These are phyloP conservation scores for Nemania sp. DNA, from an alignment of 2,329 filamentous ascomycete species.

Conservation along the genomic window DNA sequence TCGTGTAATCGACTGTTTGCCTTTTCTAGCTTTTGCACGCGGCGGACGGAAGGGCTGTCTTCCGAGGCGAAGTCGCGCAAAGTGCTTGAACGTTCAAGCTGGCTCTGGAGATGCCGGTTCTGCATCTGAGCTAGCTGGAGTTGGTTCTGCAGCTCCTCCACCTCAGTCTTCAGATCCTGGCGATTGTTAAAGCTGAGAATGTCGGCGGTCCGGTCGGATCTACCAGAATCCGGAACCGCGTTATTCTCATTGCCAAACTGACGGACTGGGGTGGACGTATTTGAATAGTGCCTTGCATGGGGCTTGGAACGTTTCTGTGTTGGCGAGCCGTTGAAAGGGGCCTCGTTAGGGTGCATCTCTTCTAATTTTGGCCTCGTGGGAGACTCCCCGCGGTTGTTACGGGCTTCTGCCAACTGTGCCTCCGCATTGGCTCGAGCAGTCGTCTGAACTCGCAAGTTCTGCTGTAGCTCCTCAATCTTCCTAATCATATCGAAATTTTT, in stretches of 20 bases:
- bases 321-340: constrained; percentile 74
- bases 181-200: constrained; percentile 82
- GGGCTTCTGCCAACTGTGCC: constrained; percentile 76
- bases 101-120: constrained; percentile 87
- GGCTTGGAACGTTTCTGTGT: constrained; percentile 64
- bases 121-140: constrained; percentile 94
- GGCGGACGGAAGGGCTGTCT: constrained; percentile 76
- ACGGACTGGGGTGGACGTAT: constrained; percentile 77
- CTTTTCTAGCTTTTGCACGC: constrained; percentile 89
- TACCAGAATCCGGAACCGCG: constrained; percentile 71
- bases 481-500: constrained; percentile 83
- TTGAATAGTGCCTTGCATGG: constrained; percentile 66
- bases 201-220: constrained; percentile 85
- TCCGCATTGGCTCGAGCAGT: constrained; percentile 84
- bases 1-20: constrained; percentile 91
- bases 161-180: constrained; percentile 87
- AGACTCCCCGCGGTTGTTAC: constrained; percentile 73
- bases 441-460: constrained; percentile 81
- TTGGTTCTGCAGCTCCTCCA: constrained; percentile 92
- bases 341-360: constrained; percentile 85
- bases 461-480: constrained; percentile 86
- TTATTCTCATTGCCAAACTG: constrained; percentile 69
- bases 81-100: constrained; percentile 73
- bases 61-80: constrained; percentile 66
- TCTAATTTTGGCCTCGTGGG: constrained; percentile 77